These are phyloP conservation scores for Naematelia aurantialba DNA, from an alignment of 768 basidiomycete genomes.

Conservation along the genomic window DNA sequence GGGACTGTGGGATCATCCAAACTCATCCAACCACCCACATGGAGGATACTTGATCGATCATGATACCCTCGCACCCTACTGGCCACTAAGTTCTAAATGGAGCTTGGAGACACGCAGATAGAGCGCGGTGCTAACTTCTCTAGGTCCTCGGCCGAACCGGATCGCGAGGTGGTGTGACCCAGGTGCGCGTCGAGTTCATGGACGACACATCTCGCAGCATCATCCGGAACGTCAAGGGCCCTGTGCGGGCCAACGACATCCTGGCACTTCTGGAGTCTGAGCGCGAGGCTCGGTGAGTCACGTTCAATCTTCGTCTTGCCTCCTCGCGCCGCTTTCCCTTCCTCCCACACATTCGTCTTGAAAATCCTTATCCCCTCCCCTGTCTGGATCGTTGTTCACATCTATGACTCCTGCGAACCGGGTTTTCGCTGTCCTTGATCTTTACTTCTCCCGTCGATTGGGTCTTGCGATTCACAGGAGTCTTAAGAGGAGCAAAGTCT, in stretches of 20 bases:
- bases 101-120: too few relatives aligned
- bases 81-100: too few relatives aligned
- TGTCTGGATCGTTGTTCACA: neutral
- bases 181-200: constrained; percentile 99
- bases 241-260: constrained; percentile 92
- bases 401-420: neutral
- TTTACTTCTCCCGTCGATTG: too few relatives aligned
- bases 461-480: too few relatives aligned
- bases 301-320: neutral
- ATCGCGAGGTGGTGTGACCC: constrained; percentile 97
- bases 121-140: neutral
- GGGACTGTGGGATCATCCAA: too few relatives aligned
- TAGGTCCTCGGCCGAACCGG: constrained; percentile 98
- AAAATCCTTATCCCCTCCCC: neutral
- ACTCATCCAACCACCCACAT: too few relatives aligned
- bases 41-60: too few relatives aligned
- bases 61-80: too few relatives aligned
- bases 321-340: constrained; percentile 6
- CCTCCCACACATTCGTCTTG: neutral
- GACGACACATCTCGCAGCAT: constrained; percentile 93
- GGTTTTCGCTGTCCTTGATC: neutral
- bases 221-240: constrained; percentile 98
- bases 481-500: too few relatives aligned
- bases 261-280: constrained; percentile 95
- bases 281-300: constrained; percentile 93